Percentiles rank a stretch among this genome's conserved stretches.
Conservation (phyloP, 148 eudicot genomes). For the Vaccinium corymbosum region DNA sequence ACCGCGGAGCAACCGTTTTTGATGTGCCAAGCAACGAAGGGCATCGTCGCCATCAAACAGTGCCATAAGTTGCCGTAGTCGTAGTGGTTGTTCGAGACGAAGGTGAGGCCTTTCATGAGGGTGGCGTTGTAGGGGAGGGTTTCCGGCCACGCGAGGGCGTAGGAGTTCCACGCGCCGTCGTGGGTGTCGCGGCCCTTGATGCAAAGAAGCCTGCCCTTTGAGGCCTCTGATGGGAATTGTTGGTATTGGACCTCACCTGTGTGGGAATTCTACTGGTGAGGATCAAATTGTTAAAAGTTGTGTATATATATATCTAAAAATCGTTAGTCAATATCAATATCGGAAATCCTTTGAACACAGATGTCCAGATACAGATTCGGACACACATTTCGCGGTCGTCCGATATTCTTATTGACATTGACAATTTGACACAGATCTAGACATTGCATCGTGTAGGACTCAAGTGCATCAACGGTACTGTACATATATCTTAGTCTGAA, state of each 20-base stretch:
- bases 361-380: no score
- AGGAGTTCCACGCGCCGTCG: conserved; percentile 74
- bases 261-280: neutral
- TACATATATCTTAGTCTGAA: no score
- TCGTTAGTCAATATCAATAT: no score
- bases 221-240: conserved; percentile 55
- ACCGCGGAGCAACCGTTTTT: conserved; percentile 36
- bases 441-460: no score
- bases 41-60: conserved; percentile 53
- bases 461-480: no score
- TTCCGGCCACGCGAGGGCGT: conserved; percentile 61
- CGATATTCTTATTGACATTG: no score
- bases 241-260: conserved; percentile 54
- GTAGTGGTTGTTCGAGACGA: conserved; percentile 70
- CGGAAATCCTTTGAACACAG: no score
- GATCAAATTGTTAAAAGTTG: neutral
- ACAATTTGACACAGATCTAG: no score
- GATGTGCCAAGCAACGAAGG: conserved; percentile 69
- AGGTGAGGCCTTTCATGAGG: conserved; percentile 50
- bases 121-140: conserved; percentile 59
- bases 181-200: conserved; percentile 58
- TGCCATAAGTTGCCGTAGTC: conserved; percentile 72
- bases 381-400: no score
- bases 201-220: conserved; percentile 57
- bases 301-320: no score